A percentile compares a stretch with the other conserved stretches of the same genome.
These are phyloP conservation scores for Auricularia heimuer DNA, from an alignment of 768 basidiomycete genomes.

Conservation along the genomic window DNA sequence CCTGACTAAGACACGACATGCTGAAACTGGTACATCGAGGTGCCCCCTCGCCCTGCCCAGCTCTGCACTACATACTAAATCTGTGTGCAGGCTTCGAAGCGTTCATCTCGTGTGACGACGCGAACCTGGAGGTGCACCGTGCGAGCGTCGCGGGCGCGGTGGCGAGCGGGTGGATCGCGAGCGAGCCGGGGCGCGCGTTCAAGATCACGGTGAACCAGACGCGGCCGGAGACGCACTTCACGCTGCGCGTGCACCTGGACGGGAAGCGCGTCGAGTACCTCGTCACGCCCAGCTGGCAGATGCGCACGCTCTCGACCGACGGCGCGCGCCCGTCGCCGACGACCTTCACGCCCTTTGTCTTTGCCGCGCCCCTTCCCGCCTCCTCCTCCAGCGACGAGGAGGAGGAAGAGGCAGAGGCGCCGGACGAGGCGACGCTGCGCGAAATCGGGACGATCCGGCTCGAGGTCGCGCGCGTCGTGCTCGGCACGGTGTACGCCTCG, in stretches of 20 bases:
- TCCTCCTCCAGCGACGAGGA: not conserved
- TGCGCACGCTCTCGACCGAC: not conserved
- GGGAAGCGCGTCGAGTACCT: not conserved
- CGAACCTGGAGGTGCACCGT: too few species aligned
- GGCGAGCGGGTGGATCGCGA: too few species aligned
- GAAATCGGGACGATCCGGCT: not conserved
- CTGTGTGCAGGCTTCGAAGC: too few species aligned
- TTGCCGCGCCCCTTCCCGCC: not conserved
- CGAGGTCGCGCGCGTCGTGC: not conserved
- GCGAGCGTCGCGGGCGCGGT: too few species aligned
- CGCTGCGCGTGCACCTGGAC: not conserved
- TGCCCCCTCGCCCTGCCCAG: too few species aligned
- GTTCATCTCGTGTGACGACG: too few species aligned
- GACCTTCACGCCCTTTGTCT: not conserved
- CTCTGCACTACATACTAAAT: too few species aligned
- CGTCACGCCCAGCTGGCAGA: not conserved
- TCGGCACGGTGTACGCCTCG: not conserved
- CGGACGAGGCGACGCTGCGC: not conserved
- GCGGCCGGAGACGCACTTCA: not conserved
- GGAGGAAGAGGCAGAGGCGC: not conserved
- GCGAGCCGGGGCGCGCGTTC: too few species aligned
- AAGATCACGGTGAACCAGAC: too few species aligned
- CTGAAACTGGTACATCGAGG: too few species aligned
- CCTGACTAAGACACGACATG: too few species aligned
- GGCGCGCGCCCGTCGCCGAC: not conserved